These are phyloP conservation scores for Starmera stellimalicola DNA, from an alignment of 1,139 yeast species.

Conservation along the genomic window DNA sequence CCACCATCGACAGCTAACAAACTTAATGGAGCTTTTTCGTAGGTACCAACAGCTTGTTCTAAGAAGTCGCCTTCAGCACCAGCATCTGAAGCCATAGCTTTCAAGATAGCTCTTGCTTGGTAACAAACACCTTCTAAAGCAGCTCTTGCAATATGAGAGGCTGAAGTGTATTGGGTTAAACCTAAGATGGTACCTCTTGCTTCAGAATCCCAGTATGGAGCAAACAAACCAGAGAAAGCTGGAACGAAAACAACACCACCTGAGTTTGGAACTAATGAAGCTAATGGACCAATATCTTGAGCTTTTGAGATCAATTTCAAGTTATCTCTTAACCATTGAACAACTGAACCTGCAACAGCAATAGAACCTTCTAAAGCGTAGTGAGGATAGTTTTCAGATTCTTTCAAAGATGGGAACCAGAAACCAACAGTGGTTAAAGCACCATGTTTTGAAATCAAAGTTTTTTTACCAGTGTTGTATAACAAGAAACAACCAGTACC, in stretches of 20 bases:
- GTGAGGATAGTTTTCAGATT: slow-evolving; percentile 53
- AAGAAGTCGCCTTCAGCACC: slow-evolving; percentile 37
- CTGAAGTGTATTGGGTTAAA: slow-evolving; percentile 78
- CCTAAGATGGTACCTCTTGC: slow-evolving; percentile 93
- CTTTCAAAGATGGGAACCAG: slow-evolving; percentile 67
- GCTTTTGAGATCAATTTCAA: slow-evolving; percentile 73
- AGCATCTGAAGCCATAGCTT: slow-evolving; percentile 85
- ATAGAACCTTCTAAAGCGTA: slow-evolving; percentile 93
- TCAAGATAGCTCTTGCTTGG: slow-evolving; percentile 84
- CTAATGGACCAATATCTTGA: slow-evolving; percentile 85
- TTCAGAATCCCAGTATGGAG: slow-evolving; percentile 94
- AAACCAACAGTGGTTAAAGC: slow-evolving; percentile 83
- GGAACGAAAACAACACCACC: slow-evolving; percentile 96
- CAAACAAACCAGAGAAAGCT: slow-evolving; percentile 88
- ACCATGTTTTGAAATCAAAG: slow-evolving; percentile 65
- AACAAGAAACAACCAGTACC: slow-evolving; percentile 94
- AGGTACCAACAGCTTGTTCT: slow-evolving; percentile 27
- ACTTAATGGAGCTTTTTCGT: slow-evolving; percentile 38
- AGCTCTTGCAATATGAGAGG: slow-evolving; percentile 87
- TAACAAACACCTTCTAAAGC: slow-evolving; percentile 93
- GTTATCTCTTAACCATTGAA: slow-evolving; percentile 92
- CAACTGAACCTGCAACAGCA: slow-evolving; percentile 92
- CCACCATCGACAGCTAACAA: slow-evolving; percentile 87
- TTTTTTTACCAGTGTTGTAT: slow-evolving; percentile 72
- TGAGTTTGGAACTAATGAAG: slow-evolving; percentile 68